Conservation (phyloP, 441 rosid genomes). For the Gossypium armourianum region DNA sequence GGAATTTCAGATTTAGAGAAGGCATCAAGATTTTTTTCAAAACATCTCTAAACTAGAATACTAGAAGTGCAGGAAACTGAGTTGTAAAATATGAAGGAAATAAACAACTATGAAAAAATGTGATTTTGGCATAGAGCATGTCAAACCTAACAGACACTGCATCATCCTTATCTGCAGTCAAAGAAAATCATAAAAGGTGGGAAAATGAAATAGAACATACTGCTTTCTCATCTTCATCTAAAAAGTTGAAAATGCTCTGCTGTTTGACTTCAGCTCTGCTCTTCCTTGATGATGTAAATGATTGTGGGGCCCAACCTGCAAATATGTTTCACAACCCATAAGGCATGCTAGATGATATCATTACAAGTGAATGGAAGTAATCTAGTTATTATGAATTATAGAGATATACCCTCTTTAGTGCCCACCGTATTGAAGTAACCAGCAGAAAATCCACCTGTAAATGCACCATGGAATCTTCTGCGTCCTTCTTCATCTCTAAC, state of each 20-base stretch:
- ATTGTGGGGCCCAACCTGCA: conserved; percentile 84
- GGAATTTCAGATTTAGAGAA: background rate
- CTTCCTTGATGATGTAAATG: conserved; percentile 81
- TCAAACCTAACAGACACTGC: background rate
- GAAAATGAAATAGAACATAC: conserved; percentile 32
- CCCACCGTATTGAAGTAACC: conserved; percentile 88
- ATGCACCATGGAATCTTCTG: conserved; percentile 93
- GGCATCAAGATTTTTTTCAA: background rate
- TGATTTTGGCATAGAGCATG: background rate
- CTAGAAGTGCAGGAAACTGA: background rate
- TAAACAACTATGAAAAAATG: background rate
- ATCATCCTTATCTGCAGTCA: background rate
- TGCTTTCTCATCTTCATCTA: conserved; percentile 87
- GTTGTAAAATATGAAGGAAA: background rate
- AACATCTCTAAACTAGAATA: background rate
- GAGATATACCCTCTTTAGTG: conserved; percentile 64
- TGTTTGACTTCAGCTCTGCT: conserved; percentile 79
- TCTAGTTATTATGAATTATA: background rate
- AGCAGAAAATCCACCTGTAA: conserved; percentile 90
- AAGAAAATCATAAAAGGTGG: conserved; percentile 4
- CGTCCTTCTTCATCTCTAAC: conserved; percentile 94
- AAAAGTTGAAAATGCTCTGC: conserved; percentile 67
- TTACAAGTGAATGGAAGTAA: background rate
- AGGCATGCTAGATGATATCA: conserved; percentile 14
- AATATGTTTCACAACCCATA: conserved; percentile 14